Evolutionary conservation across 2,329 filamentous ascomycete genomes (phyloP).

Genomic region (Plectosphaerella plurivora): DNA sequence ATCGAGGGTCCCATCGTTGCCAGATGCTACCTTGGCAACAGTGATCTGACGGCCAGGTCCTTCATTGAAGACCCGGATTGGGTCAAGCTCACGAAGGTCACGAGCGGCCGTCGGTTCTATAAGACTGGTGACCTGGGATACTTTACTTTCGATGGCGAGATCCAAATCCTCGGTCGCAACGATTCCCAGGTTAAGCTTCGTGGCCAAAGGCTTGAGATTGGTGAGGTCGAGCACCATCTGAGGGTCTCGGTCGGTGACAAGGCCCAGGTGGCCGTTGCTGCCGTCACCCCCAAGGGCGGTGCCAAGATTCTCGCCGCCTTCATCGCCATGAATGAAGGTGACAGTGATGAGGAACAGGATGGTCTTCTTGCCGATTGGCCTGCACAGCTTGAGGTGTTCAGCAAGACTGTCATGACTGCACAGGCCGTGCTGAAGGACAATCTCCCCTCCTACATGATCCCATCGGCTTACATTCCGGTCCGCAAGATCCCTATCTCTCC

Average conservation of each 20-base stretch:
- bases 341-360: not conserved
- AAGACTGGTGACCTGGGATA: constrained; percentile 9
- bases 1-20: constrained; percentile 19
- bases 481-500: constrained; percentile 8
- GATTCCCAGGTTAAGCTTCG: constrained; percentile 39
- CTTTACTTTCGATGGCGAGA: constrained; percentile 1
- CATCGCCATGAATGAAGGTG: not conserved
- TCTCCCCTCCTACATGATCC: constrained; percentile 18
- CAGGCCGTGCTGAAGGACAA: not conserved
- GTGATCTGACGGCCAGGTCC: not conserved
- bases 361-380: not conserved
- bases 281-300: not conserved
- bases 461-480: constrained; percentile 9
- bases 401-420: not conserved
- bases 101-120: constrained; percentile 5
- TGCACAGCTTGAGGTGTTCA: not conserved
- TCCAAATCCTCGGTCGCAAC: constrained; percentile 16
- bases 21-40: constrained; percentile 7
- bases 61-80: constrained; percentile 3
- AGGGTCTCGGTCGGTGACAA: not conserved
- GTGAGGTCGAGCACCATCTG: constrained; percentile 7
- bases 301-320: constrained; percentile 7
- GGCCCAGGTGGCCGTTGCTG: not conserved
- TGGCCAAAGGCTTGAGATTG: constrained; percentile 39
- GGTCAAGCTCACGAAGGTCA: not conserved